Conservation (phyloP, 83 land plant species). For the Diphasiastrum complanatum region DNA sequence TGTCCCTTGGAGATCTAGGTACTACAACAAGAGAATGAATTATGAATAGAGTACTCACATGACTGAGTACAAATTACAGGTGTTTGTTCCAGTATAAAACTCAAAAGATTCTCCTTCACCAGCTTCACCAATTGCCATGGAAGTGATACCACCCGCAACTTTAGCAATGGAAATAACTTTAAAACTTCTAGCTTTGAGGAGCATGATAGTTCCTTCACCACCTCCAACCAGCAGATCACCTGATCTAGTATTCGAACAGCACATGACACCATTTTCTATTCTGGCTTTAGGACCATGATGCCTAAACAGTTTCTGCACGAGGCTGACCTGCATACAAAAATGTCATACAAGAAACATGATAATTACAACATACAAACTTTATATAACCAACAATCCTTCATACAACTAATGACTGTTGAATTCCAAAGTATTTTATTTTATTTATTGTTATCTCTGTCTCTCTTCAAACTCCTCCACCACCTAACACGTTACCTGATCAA, state of each 20-base stretch:
- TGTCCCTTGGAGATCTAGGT: no score
- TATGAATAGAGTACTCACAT: conserved; percentile 16
- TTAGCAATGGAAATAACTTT: conserved; percentile 16
- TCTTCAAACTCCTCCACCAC: no score
- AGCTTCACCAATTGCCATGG: conserved; percentile 18
- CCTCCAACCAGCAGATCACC: conserved; percentile 34
- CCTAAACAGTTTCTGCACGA: conserved; percentile 32
- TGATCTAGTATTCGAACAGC: conserved; percentile 15
- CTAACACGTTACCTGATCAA: no score
- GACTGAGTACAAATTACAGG: conserved; percentile 25
- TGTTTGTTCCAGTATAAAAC: conserved; percentile 26
- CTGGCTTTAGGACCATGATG: conserved; percentile 27
- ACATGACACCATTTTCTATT: conserved; percentile 25
- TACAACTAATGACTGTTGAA: no score
- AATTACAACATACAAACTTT: neutral
- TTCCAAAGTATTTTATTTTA: no score
- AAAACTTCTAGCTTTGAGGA: conserved; percentile 18
- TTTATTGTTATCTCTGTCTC: no score
- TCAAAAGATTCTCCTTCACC: conserved; percentile 29
- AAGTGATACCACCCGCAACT: conserved; percentile 27
- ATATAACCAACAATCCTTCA: neutral
- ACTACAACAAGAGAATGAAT: neutral
- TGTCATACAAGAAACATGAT: neutral
- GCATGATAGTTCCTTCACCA: conserved; percentile 35
- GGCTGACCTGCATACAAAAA: conserved; percentile 25